Evolutionary conservation across 495 filamentous ascomycete species (phyloP), one percentile per base, ranked within the genome.

Genomic region (Chaetomium cochliodes): DNA sequence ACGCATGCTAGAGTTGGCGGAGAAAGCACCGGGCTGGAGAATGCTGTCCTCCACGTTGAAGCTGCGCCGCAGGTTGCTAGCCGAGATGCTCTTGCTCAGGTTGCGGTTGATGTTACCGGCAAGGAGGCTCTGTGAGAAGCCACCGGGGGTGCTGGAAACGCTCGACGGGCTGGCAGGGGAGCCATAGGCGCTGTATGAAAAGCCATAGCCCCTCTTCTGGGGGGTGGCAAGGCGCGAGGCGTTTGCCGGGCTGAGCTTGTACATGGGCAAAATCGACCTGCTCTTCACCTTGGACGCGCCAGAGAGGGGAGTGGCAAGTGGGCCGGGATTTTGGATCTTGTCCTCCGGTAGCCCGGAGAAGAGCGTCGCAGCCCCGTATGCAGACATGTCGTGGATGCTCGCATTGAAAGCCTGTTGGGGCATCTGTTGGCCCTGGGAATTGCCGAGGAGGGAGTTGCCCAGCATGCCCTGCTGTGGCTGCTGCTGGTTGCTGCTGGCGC

Each of bases 101-200:
- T 77, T 75, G 44, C 83, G 80, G 47, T 74, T 73, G 52, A 88
- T 72, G 68, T 82, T 89, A 33, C 87, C 83, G 33, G 84, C 84
- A n/a, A 92, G 72, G 16, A 93, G 77, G 67, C 87, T 89, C 72
- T 82, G 84, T 54, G 85, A 83, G 39, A 88, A 78, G 3, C 84
- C 83, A 37, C 85, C 85, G 22, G 89, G 87, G 41, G 91, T 91
- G 75, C 85, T 88, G n/a, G 81, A 72, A 11, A 80, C 79, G 72
- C 88, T 89, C 20, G 82, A 84, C 16, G 84, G 83, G 74, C 88
- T 93, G 42, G 84, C 84, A 4, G 92, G 92, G 11, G 89, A 92
- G 28, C 89, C 90, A 69, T 94, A 96, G 28, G 86, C 91, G 61
- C 91, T 96, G 74, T 96, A 96, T 8, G 88, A 90, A 76, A 96